Evolutionary conservation across 1,139 yeast genomes (phyloP).

Genomic region (Candida sp.): DNA sequence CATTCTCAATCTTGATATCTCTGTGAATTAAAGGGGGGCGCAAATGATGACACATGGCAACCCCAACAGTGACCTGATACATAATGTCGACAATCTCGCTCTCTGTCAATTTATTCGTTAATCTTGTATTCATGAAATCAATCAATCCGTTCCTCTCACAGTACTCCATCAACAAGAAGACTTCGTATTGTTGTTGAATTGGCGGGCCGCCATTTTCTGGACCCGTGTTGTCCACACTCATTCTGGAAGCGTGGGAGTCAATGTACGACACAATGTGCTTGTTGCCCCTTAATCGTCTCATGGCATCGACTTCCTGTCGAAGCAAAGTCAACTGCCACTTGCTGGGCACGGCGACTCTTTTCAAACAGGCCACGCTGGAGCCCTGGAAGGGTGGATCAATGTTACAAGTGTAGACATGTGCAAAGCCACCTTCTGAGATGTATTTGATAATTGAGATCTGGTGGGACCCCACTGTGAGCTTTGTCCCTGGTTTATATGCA

Average conservation of each 20-base stretch:
- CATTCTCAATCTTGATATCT: slow-evolving; percentile 96
- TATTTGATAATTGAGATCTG: slow-evolving; percentile 59
- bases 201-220: slow-evolving; percentile 4
- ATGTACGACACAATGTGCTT: slow-evolving; percentile 85
- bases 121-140: slow-evolving; percentile 93
- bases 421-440: slow-evolving; percentile 79
- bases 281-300: slow-evolving; percentile 80
- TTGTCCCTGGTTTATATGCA: slow-evolving; percentile 65
- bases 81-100: slow-evolving; percentile 82
- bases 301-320: slow-evolving; percentile 82
- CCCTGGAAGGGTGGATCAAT: slow-evolving; percentile 55
- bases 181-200: slow-evolving; percentile 71
- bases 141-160: slow-evolving; percentile 87
- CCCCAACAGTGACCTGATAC: slow-evolving; percentile 82
- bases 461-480: slow-evolving; percentile 69
- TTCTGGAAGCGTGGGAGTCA: slow-evolving; percentile 94
- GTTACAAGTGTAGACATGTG: slow-evolving; percentile 72
- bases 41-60: slow-evolving; percentile 87
- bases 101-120: slow-evolving; percentile 81
- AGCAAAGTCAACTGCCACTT: slow-evolving; percentile 69
- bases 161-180: slow-evolving; percentile 89
- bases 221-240: slow-evolving; percentile 20
- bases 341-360: slow-evolving; percentile 76
- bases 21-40: slow-evolving; percentile 87
- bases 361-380: slow-evolving; percentile 64